phyloP scores from a whole-genome alignment of 2,329 filamentous ascomycete genomes.

The Fusarium pseudograminearum region DNA sequence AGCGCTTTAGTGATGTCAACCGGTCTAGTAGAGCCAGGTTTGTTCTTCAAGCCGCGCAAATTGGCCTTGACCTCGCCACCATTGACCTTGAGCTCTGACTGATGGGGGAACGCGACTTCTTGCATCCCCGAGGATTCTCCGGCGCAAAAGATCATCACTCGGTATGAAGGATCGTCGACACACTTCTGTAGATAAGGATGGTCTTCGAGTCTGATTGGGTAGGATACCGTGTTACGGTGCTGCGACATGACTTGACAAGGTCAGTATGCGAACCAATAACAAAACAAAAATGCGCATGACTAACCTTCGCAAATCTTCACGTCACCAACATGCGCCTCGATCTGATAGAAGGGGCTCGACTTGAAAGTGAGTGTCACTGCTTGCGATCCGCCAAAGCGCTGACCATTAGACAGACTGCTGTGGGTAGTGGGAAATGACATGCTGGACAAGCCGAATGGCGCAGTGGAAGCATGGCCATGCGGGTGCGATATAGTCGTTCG shows the following conservation, averaged over 20 bases:
- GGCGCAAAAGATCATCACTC: slow-evolving; percentile 87
- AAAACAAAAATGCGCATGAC: slow-evolving; percentile 44
- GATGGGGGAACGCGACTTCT: slow-evolving; percentile 90
- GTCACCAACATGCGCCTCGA: slow-evolving; percentile 73
- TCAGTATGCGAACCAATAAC: slow-evolving; percentile 17
- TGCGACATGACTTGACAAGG: slow-evolving; percentile 64
- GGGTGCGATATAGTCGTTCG: slow-evolving; percentile 34
- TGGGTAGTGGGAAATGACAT: slow-evolving; percentile 42
- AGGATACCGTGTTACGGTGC: slow-evolving; percentile 62
- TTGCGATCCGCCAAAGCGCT: slow-evolving; percentile 38
- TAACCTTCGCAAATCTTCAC: slow-evolving; percentile 79
- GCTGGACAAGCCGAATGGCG: slow-evolving; percentile 27
- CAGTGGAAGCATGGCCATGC: slow-evolving; percentile 22
- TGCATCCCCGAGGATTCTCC: slow-evolving; percentile 71
- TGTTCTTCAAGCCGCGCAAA: slow-evolving; percentile 93
- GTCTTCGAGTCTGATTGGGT: slow-evolving; percentile 63
- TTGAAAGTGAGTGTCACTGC: slow-evolving; percentile 61
- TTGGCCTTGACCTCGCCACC: slow-evolving; percentile 91
- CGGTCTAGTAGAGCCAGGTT: slow-evolving; percentile 92
- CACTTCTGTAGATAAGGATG: slow-evolving; percentile 67
- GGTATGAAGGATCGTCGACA: slow-evolving; percentile 69
- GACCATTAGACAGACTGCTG: slow-evolving; percentile 37
- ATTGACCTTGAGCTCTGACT: slow-evolving; percentile 93
- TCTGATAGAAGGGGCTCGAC: slow-evolving; percentile 85
- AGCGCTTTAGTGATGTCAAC: slow-evolving; percentile 88